Evolutionary conservation across 1,284 basidiomycete genomes (phyloP).

Genomic region (Cryptococcus sp.): DNA sequence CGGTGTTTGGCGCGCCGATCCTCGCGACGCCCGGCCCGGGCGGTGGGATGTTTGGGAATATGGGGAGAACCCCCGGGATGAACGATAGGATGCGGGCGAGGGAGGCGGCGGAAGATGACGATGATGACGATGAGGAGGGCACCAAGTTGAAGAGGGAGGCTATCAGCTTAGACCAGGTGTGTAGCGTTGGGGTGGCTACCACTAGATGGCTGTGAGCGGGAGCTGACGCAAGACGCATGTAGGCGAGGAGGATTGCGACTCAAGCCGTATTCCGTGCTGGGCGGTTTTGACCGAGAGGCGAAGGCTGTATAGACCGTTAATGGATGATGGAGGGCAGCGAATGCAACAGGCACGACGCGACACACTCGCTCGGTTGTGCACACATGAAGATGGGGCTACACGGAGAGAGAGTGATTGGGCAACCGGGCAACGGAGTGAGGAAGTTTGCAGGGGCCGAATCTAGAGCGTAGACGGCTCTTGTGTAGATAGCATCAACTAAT

Average conservation of each 20-base stretch:
- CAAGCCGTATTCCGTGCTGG: constrained; percentile 53
- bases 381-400: too few species aligned
- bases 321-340: too few species aligned
- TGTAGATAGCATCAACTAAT: too few species aligned
- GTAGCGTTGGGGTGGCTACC: constrained; percentile 23
- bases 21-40: constrained; percentile 44
- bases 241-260: constrained; percentile 53
- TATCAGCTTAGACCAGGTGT: constrained; percentile 82
- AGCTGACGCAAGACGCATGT: constrained; percentile 2
- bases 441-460: too few species aligned
- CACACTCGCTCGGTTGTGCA: too few species aligned
- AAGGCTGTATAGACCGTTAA: background rate
- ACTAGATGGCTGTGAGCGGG: background rate
- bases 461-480: too few species aligned
- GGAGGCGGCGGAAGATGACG: constrained; percentile 56
- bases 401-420: too few species aligned
- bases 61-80: constrained; percentile 32
- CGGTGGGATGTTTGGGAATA: constrained; percentile 48
- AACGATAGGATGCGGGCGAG: constrained; percentile 40
- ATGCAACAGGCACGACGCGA: background rate
- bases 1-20: constrained; percentile 51
- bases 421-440: too few species aligned
- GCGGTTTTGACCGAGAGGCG: constrained; percentile 19
- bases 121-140: constrained; percentile 50
- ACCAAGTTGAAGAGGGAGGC: constrained; percentile 69